Evolutionary conservation across 2,329 filamentous ascomycete genomes (phyloP).

Genomic region (Cladosporium sphaerospermum): DNA sequence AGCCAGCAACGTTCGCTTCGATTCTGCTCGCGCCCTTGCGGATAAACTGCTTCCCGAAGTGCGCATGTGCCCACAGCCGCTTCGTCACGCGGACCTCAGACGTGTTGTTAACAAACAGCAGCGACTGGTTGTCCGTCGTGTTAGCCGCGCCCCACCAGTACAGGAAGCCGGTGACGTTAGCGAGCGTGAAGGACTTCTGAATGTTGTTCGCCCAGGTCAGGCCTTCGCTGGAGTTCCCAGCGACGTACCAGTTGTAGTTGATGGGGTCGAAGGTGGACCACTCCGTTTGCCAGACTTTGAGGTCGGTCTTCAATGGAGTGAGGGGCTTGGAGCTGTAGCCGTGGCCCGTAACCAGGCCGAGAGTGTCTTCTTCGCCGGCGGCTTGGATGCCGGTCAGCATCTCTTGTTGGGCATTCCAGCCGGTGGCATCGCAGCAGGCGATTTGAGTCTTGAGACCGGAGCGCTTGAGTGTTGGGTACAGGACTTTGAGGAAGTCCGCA

Average conservation of each 20-base stretch:
- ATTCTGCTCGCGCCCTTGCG: conserved; percentile 35
- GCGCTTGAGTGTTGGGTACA: conserved; percentile 35
- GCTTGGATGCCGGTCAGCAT: conserved; percentile 25
- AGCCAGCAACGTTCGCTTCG: conserved; percentile 26
- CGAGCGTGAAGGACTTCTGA: conserved; percentile 43
- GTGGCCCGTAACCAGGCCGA: conserved; percentile 39
- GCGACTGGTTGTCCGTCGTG: conserved; percentile 31
- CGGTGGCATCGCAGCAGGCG: conserved; percentile 42
- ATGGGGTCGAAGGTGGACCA: conserved; percentile 42
- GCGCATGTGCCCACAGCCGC: conserved; percentile 38
- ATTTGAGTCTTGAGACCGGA: conserved; percentile 34
- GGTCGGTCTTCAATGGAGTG: conserved; percentile 36
- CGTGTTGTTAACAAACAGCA: conserved; percentile 30
- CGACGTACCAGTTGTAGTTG: conserved; percentile 38
- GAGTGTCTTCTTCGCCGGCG: conserved; percentile 33
- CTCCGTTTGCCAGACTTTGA: conserved; percentile 49
- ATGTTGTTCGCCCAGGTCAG: conserved; percentile 53
- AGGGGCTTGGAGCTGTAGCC: conserved; percentile 38
- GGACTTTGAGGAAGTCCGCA: conserved; percentile 47
- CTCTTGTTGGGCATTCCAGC: conserved; percentile 29
- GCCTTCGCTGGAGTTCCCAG: conserved; percentile 45
- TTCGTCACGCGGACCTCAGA: conserved; percentile 29
- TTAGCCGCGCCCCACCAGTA: conserved; percentile 49
- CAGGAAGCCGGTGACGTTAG: conserved; percentile 47
- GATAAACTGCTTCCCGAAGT: conserved; percentile 33